These are phyloP conservation scores for Leccinum ochraceum DNA, from an alignment of 768 basidiomycete species.

Conservation along the genomic window DNA sequence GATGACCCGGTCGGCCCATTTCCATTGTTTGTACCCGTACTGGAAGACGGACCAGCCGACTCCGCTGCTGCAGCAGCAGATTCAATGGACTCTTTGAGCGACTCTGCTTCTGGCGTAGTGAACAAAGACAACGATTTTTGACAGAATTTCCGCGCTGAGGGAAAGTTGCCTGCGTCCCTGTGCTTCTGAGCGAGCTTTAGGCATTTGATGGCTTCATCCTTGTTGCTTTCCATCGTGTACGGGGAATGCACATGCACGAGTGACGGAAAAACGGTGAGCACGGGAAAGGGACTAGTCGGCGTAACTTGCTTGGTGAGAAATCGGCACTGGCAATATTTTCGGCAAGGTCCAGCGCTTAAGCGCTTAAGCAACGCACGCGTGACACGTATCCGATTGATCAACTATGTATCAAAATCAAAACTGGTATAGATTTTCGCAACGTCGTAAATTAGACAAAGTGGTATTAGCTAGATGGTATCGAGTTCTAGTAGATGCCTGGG, in stretches of 20 bases:
- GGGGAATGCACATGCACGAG: conserved; percentile 7
- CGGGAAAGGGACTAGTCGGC: neutral
- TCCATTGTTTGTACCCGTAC: conserved; percentile 32
- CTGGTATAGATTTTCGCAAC: neutral
- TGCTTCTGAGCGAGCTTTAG: conserved; percentile 78
- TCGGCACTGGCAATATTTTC: conserved; percentile 8
- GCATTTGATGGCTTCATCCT: conserved; percentile 85
- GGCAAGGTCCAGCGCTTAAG: neutral
- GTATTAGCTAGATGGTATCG: conserved; percentile 16
- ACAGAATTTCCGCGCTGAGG: conserved; percentile 85
- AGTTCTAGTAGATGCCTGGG: conserved; percentile 72
- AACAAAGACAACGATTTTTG: conserved; percentile 86
- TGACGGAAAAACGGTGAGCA: conserved; percentile 11
- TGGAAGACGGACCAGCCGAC: conserved; percentile 43
- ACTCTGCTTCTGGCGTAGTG: conserved; percentile 71
- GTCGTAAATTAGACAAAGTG: conserved; percentile 5
- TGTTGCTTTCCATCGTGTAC: conserved; percentile 77
- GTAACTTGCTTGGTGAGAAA: conserved; percentile 26
- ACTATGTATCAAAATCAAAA: neutral
- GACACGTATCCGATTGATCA: conserved; percentile 9
- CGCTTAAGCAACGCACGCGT: neutral
- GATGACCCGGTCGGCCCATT: conserved; percentile 43
- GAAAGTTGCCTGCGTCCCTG: conserved; percentile 65
- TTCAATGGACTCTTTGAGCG: conserved; percentile 68
- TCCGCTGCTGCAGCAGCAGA: conserved; percentile 42